phyloP scores from a whole-genome alignment of 2,329 filamentous ascomycete species.

The Beauveria pseudobassiana region DNA sequence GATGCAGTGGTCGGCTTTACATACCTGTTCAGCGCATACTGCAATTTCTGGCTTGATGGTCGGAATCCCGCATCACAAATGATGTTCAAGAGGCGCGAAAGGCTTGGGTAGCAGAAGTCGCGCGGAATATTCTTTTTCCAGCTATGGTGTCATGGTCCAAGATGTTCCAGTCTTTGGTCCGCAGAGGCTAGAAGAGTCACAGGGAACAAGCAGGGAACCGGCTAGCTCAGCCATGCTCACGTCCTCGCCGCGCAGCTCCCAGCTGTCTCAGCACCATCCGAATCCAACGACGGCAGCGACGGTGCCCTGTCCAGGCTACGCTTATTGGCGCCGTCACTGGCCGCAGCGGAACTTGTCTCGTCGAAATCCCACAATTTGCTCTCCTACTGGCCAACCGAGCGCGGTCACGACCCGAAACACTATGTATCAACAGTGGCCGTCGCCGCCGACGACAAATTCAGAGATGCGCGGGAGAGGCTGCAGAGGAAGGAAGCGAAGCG shows the following conservation, averaged over 20 bases:
- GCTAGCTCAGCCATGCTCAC: constrained; percentile 12
- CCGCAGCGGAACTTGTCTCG: constrained; percentile 18
- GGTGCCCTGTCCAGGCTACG: constrained; percentile 27
- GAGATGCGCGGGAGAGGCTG: constrained; percentile 26
- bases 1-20: constrained; percentile 20
- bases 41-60: constrained; percentile 25
- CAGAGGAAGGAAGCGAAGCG: constrained; percentile 26
- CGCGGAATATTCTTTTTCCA: constrained; percentile 28
- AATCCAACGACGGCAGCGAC: constrained; percentile 14
- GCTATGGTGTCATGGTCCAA: constrained; percentile 28
- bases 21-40: constrained; percentile 22
- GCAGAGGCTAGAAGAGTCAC: constrained; percentile 6
- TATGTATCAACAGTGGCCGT: constrained; percentile 33
- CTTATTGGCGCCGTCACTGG: constrained; percentile 26
- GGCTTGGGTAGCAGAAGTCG: constrained; percentile 25
- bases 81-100: constrained; percentile 19
- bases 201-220: not conserved
- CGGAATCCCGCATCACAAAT: constrained; percentile 18
- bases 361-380: constrained; percentile 25
- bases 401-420: constrained; percentile 25
- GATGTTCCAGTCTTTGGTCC: constrained; percentile 23
- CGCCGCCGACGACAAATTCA: constrained; percentile 28
- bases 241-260: constrained; percentile 4
- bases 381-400: constrained; percentile 32
- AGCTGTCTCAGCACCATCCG: not conserved